Percentiles rank a stretch among this genome's conserved stretches.
phyloP scores from a whole-genome alignment of 495 filamentous ascomycete genomes.

The Melanomma pulvis-pyrius region DNA sequence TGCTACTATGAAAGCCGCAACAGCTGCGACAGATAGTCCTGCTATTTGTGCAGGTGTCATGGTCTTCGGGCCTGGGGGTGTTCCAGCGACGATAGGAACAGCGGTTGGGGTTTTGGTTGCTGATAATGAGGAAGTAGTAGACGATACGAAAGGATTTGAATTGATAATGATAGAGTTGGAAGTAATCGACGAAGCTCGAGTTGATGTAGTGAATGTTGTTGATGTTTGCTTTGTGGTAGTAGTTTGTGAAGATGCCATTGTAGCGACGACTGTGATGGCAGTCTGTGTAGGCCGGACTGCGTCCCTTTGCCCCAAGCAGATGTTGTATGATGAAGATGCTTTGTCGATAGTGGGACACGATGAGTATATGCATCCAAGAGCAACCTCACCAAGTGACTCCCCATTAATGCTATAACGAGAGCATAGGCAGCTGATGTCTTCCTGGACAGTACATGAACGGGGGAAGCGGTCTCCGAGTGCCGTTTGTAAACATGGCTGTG shows the following conservation, averaged over 20 bases:
- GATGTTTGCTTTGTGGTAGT: constrained; percentile 3
- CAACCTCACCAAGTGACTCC: constrained; percentile 37
- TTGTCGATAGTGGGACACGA: constrained; percentile 25
- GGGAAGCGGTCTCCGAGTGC: constrained; percentile 26
- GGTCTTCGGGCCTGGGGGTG: constrained; percentile 11
- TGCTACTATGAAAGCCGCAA: constrained; percentile 34
- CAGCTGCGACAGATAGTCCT: constrained; percentile 38
- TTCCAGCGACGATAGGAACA: background rate
- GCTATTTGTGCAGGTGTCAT: constrained; percentile 39
- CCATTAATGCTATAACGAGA: constrained; percentile 36
- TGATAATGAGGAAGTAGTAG: constrained; percentile 4
- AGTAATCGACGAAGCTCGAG: background rate
- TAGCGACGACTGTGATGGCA: constrained; percentile 29
- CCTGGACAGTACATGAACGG: constrained; percentile 25
- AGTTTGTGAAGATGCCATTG: constrained; percentile 8
- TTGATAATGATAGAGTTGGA: constrained; percentile 10
- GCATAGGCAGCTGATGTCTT: constrained; percentile 35
- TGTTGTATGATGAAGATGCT: constrained; percentile 32
- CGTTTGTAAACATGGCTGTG: constrained; percentile 32
- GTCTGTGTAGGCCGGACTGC: constrained; percentile 34
- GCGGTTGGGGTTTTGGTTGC: constrained; percentile 9
- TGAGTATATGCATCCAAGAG: constrained; percentile 37
- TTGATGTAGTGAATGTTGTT: constrained; percentile 1
- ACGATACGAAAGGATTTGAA: constrained; percentile 9
- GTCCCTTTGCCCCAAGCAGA: constrained; percentile 34